These are phyloP conservation scores for Linum usitatissimum DNA, from an alignment of 345 rosid genomes.

Conservation along the genomic window DNA sequence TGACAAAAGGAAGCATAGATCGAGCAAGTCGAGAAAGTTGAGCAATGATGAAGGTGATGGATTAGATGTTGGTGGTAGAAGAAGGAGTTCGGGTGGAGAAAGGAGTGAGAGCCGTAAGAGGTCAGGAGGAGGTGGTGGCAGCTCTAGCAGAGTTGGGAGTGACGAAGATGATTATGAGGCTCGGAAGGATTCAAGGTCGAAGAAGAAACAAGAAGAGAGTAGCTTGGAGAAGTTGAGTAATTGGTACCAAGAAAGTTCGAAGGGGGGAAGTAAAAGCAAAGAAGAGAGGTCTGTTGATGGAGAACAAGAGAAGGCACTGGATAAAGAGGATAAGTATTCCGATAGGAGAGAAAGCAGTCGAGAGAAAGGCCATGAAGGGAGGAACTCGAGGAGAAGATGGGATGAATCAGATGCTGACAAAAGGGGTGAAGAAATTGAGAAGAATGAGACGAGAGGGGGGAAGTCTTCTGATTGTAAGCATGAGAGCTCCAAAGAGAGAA, in stretches of 20 bases:
- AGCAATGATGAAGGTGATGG: constrained; percentile 47
- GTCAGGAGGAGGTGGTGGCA: constrained; percentile 32
- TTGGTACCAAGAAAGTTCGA: constrained; percentile 70
- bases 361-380: constrained; percentile 54
- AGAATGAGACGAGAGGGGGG: constrained; percentile 41
- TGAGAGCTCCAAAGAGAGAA: constrained; percentile 44
- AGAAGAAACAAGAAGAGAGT: constrained; percentile 85
- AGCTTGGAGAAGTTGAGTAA: constrained; percentile 77
- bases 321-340: constrained; percentile 48
- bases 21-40: constrained; percentile 48
- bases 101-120: constrained; percentile 52
- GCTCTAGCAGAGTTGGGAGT: constrained; percentile 35
- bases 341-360: constrained; percentile 64
- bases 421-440: constrained; percentile 50
- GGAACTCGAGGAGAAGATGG: constrained; percentile 77
- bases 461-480: constrained; percentile 55
- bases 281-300: constrained; percentile 52
- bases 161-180: constrained; percentile 62
- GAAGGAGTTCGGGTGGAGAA: constrained; percentile 45
- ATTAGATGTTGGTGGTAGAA: constrained; percentile 40
- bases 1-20: constrained; percentile 56
- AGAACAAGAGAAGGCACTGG: constrained; percentile 39
- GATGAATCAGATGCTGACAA: constrained; percentile 48
- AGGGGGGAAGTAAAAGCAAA: constrained; percentile 48
- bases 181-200: constrained; percentile 32